Conservation (phyloP, 2,329 filamentous ascomycete genomes). For the Atkinsonella texensis region DNA sequence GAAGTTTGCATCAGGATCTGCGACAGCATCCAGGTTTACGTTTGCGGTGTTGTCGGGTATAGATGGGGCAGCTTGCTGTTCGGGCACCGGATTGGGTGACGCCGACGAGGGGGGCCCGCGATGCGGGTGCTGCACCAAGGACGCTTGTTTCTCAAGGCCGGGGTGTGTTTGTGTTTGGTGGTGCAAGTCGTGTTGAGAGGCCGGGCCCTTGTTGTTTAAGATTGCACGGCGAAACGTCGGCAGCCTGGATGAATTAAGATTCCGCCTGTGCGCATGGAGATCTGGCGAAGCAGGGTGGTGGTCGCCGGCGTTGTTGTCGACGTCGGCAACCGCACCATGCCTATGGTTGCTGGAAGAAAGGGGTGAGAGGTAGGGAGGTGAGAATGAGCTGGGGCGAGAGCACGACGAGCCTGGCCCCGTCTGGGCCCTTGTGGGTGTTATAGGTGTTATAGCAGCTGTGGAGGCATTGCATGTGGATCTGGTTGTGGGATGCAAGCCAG, state of each 20-base stretch:
- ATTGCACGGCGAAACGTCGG: conserved; percentile 43
- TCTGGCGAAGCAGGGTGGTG: conserved; percentile 5
- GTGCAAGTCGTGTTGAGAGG: conserved; percentile 10
- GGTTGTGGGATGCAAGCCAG: conserved; percentile 4
- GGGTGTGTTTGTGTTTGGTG: neutral
- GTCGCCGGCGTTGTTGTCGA: neutral
- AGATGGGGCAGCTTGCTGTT: conserved; percentile 2
- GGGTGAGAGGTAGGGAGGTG: neutral
- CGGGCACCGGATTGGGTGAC: conserved; percentile 17
- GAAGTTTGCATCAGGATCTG: conserved; percentile 2
- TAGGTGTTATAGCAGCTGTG: neutral
- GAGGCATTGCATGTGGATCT: conserved; percentile 4
- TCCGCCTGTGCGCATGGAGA: conserved; percentile 37
- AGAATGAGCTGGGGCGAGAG: neutral
- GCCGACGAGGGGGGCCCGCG: conserved; percentile 10
- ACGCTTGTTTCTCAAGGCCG: neutral
- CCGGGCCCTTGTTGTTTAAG: conserved; percentile 22
- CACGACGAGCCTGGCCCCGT: neutral
- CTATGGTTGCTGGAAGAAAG: neutral
- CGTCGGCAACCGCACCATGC: neutral
- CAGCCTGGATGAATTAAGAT: conserved; percentile 42
- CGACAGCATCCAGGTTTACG: conserved; percentile 9
- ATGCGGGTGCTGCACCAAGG: conserved; percentile 2
- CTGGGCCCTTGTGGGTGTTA: neutral
- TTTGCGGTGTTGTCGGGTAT: conserved; percentile 11